Conservation (phyloP, 2,329 filamentous ascomycete species). For the Fusarium solani-melongenae region DNA sequence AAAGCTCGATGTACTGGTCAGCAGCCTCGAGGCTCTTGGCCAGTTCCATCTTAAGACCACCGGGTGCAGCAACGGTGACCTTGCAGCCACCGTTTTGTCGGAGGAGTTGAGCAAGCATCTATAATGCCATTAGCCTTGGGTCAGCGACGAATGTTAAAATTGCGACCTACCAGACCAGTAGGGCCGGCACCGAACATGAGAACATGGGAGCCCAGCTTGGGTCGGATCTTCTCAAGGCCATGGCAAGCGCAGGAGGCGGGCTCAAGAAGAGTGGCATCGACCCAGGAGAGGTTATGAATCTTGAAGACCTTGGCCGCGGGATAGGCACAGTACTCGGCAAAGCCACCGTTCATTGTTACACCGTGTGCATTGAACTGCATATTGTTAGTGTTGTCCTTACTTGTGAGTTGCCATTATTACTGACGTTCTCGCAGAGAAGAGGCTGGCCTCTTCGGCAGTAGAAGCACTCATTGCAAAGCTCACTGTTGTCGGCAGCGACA, state of each 20-base stretch:
- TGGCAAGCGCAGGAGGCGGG: constrained; percentile 78
- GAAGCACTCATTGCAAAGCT: constrained; percentile 78
- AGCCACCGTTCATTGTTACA: constrained; percentile 76
- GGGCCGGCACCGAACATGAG: constrained; percentile 75
- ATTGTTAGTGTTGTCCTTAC: neutral
- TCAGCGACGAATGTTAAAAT: neutral
- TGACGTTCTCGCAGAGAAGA: constrained; percentile 72
- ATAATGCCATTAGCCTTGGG: neutral
- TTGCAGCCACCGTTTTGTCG: constrained; percentile 75
- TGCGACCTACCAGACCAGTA: constrained; percentile 67
- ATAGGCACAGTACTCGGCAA: constrained; percentile 74
- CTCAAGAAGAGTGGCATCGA: constrained; percentile 78
- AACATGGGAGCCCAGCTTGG: constrained; percentile 72
- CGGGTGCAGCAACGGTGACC: constrained; percentile 75
- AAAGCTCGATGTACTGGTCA: constrained; percentile 65
- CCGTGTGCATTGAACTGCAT: constrained; percentile 71
- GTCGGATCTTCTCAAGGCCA: constrained; percentile 75
- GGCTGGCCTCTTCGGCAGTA: constrained; percentile 77
- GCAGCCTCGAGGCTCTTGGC: constrained; percentile 67
- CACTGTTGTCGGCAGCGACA: constrained; percentile 72
- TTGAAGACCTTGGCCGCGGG: constrained; percentile 69
- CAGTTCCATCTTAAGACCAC: constrained; percentile 77
- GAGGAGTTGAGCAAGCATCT: constrained; percentile 70
- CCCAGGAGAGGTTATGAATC: constrained; percentile 72
- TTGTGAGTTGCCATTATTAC: constrained; percentile 6